A percentile compares a stretch with the other conserved stretches of the same genome.
phyloP scores from a whole-genome alignment of 1,139 yeast genomes.

The Debaryomycetaceae sp. region DNA sequence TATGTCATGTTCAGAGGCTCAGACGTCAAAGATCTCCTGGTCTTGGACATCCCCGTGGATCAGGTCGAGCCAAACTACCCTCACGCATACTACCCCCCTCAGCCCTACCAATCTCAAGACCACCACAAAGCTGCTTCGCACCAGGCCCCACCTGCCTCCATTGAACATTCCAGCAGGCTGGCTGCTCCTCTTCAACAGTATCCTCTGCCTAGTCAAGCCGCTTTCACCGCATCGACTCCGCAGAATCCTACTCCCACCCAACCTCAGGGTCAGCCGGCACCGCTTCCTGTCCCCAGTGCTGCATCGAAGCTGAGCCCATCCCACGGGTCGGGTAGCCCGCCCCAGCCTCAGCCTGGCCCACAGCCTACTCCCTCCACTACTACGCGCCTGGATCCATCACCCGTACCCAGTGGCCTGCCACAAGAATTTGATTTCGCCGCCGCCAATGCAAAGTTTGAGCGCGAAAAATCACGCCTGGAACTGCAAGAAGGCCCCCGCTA shows the following conservation, averaged over 20 bases:
- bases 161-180: constrained; percentile 7
- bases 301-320: constrained; percentile 1
- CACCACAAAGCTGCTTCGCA: constrained; percentile 11
- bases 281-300: neutral
- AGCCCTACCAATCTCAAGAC: constrained; percentile 4
- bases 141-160: constrained; percentile 8
- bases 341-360: constrained; percentile 1
- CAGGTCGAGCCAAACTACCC: constrained; percentile 33
- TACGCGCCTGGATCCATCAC: constrained; percentile 6
- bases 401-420: constrained; percentile 6
- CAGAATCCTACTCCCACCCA: constrained; percentile 2
- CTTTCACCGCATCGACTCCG: constrained; percentile 4
- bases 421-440: constrained; percentile 47
- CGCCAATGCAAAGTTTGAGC: constrained; percentile 29
- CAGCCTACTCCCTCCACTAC: neutral
- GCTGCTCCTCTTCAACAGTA: constrained; percentile 2
- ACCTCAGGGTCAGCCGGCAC: constrained; percentile 1
- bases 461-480: constrained; percentile 15
- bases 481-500: constrained; percentile 11
- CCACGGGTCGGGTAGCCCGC: constrained; percentile 1
- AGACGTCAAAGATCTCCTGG: constrained; percentile 83
- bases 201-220: constrained; percentile 1
- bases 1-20: constrained; percentile 83
- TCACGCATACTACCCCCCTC: constrained; percentile 6
- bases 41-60: constrained; percentile 57